Evolutionary conservation across 2,329 filamentous ascomycete genomes (phyloP).

Genomic region (Clathrospora elynae): DNA sequence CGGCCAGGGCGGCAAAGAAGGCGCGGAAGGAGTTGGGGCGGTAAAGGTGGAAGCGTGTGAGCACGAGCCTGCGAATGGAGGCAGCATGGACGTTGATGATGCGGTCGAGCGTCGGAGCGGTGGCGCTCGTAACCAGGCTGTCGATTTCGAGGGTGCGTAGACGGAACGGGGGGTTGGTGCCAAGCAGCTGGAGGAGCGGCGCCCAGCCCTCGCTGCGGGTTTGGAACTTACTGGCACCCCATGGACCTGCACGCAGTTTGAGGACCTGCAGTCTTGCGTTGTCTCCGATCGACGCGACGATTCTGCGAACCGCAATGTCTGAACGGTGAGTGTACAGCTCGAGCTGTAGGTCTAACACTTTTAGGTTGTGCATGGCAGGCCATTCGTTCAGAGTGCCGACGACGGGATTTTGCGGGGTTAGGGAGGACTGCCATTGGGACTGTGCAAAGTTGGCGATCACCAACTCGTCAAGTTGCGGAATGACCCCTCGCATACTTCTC

Average conservation of each 20-base stretch:
- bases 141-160: slow-evolving; percentile 11
- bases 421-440: slow-evolving; percentile 4
- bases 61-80: slow-evolving; percentile 5
- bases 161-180: slow-evolving; percentile 6
- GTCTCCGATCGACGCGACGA: neutral
- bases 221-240: neutral
- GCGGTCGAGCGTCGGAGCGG: slow-evolving; percentile 6
- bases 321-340: slow-evolving; percentile 2
- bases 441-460: too few species aligned
- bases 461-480: too few species aligned
- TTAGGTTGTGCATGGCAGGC: neutral
- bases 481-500: too few species aligned
- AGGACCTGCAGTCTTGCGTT: slow-evolving; percentile 1
- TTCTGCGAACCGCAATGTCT: neutral
- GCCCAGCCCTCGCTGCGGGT: slow-evolving; percentile 2
- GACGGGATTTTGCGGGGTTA: neutral
- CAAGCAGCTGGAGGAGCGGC: slow-evolving; percentile 3
- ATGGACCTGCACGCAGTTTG: neutral
- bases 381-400: neutral
- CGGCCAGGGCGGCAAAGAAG: slow-evolving; percentile 7
- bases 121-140: slow-evolving; percentile 9
- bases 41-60: slow-evolving; percentile 8
- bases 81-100: slow-evolving; percentile 6
- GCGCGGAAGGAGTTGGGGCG: slow-evolving; percentile 9
- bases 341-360: slow-evolving; percentile 6